A percentile compares a stretch with the other conserved stretches of the same genome.
These are phyloP conservation scores for Flaveria linearis DNA, from an alignment of 129 eudicot genomes.

Conservation along the genomic window DNA sequence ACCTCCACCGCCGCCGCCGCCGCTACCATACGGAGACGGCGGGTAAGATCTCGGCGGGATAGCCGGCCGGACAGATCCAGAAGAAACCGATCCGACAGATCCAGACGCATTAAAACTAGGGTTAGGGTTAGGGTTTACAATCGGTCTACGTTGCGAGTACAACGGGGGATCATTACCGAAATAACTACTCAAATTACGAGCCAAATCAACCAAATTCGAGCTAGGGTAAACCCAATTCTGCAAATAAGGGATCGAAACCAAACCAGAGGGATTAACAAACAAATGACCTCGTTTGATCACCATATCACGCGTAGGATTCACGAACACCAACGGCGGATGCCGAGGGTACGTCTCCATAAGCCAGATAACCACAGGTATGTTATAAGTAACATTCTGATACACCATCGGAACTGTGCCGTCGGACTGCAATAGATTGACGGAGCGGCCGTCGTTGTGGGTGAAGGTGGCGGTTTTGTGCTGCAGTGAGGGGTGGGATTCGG, in stretches of 20 bases:
- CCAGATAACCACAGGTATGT: slow-evolving; percentile 80
- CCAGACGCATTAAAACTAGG: slow-evolving; percentile 20
- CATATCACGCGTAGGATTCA: slow-evolving; percentile 87
- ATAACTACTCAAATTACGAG: slow-evolving; percentile 15
- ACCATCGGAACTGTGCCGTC: slow-evolving; percentile 85
- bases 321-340: slow-evolving; percentile 66
- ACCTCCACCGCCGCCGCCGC: neutral
- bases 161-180: slow-evolving; percentile 79
- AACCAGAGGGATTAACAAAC: slow-evolving; percentile 43
- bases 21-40: slow-evolving; percentile 53
- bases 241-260: slow-evolving; percentile 44
- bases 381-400: slow-evolving; percentile 60
- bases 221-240: slow-evolving; percentile 39
- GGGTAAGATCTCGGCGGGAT: slow-evolving; percentile 65
- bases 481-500: slow-evolving; percentile 61
- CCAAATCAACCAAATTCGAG: slow-evolving; percentile 36
- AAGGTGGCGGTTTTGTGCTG: slow-evolving; percentile 70
- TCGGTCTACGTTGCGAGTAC: slow-evolving; percentile 61
- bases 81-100: slow-evolving; percentile 4
- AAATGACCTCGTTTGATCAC: slow-evolving; percentile 47
- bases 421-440: slow-evolving; percentile 71
- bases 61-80: slow-evolving; percentile 42
- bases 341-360: slow-evolving; percentile 77
- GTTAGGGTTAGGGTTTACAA: slow-evolving; percentile 28
- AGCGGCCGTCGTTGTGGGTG: slow-evolving; percentile 86